A percentile compares a stretch with the other conserved stretches of the same genome.
Evolutionary conservation across 495 filamentous ascomycete genomes (phyloP).

Genomic region (Aspergillus hancockii): DNA sequence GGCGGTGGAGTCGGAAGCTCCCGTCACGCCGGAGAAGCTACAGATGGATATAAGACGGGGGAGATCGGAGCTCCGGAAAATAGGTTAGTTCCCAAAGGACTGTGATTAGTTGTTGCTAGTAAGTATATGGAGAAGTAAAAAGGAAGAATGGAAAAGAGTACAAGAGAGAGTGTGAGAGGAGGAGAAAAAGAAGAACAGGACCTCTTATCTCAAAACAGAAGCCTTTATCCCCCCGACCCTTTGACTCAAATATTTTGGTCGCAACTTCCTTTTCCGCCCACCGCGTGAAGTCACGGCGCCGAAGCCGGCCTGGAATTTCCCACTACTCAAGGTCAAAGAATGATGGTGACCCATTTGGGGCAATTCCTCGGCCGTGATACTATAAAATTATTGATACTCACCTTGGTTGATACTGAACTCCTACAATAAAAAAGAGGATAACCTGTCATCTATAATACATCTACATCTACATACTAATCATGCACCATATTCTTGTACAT

Average conservation of each 20-base stretch:
- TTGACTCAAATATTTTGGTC: not conserved
- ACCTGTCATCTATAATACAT: too few species aligned
- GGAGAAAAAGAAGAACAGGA: not conserved
- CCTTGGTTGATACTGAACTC: too few species aligned
- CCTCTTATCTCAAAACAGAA: constrained; percentile 15
- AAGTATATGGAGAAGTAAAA: constrained; percentile 12
- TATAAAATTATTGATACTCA: not conserved
- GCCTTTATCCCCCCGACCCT: constrained; percentile 28
- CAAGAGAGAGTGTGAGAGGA: not conserved
- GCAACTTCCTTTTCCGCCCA: constrained; percentile 27
- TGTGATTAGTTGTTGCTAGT: not conserved
- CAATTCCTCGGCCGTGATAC: not conserved
- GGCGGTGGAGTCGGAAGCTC: constrained; percentile 23
- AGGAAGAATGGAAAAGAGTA: constrained; percentile 20
- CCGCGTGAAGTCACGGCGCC: constrained; percentile 32
- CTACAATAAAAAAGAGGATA: too few species aligned
- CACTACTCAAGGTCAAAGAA: too few species aligned
- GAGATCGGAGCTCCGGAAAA: constrained; percentile 34
- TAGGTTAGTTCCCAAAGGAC: constrained; percentile 10
- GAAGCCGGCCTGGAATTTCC: constrained; percentile 32
- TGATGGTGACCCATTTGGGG: too few species aligned
- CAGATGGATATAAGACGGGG: constrained; percentile 18
- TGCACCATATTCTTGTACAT: too few species aligned
- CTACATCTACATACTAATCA: too few species aligned
- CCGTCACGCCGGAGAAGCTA: constrained; percentile 12